A percentile compares a stretch with the other conserved stretches of the same genome.
phyloP scores from a whole-genome alignment of 2,329 filamentous ascomycete genomes.

The Botrytis medusae region DNA sequence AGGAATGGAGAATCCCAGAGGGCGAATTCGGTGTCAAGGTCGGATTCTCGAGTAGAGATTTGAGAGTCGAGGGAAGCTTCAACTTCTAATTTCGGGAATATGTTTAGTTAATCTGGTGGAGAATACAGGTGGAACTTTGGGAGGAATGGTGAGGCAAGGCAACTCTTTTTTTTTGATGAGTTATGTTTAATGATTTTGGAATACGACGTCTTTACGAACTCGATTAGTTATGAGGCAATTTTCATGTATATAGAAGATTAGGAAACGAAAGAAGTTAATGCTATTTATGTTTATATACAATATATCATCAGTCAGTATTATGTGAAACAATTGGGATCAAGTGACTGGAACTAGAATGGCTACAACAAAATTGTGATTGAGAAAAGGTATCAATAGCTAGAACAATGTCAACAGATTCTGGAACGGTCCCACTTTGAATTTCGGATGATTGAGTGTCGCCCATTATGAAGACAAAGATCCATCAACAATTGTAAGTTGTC shows the following conservation, averaged over 20 bases:
- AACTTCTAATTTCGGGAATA: not conserved
- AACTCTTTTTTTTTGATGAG: not conserved
- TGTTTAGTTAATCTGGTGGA: not conserved
- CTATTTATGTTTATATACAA: not conserved
- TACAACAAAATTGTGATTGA: not conserved
- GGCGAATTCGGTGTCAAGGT: constrained; percentile 30
- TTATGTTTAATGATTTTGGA: constrained; percentile 3
- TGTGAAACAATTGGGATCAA: not conserved
- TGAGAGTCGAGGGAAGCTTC: constrained; percentile 25
- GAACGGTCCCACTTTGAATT: not conserved
- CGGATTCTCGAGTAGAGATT: constrained; percentile 31
- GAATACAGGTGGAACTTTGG: not conserved
- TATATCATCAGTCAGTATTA: not conserved
- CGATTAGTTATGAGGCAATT: not conserved
- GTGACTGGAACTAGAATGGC: not conserved
- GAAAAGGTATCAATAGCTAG: not conserved
- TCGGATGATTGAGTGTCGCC: not conserved
- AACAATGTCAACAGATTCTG: not conserved
- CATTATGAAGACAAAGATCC: not conserved
- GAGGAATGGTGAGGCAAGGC: not conserved
- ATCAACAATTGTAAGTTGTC: not conserved
- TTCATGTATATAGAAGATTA: constrained; percentile 2
- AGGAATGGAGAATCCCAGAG: constrained; percentile 68
- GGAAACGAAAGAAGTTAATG: not conserved
- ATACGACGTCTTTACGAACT: not conserved